Percentiles rank a stretch among this genome's conserved stretches.
Evolutionary conservation across 2,329 filamentous ascomycete genomes (phyloP).

Genomic region (Juglanconis oblonga): DNA sequence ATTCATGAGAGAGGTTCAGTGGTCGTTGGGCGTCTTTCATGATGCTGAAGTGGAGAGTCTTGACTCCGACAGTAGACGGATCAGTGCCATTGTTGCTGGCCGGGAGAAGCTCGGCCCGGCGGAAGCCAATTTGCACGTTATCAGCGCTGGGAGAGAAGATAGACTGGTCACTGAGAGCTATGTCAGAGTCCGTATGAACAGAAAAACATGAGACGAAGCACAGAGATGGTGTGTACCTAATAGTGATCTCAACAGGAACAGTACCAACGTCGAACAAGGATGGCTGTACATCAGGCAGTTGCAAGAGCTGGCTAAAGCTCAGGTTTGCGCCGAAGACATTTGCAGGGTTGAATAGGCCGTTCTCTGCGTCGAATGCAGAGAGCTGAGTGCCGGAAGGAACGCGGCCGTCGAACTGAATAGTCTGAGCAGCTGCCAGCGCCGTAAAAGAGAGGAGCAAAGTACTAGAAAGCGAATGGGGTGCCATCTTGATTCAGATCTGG

Average conservation of each 20-base stretch:
- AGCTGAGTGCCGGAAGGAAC: conserved; percentile 35
- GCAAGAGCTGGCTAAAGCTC: conserved; percentile 47
- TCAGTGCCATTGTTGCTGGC: conserved; percentile 49
- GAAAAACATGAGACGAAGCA: background rate
- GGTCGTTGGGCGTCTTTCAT: conserved; percentile 48
- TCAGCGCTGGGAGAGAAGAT: conserved; percentile 52
- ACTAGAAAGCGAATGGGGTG: conserved; percentile 3
- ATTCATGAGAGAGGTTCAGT: conserved; percentile 60
- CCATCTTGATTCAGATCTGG: conserved; percentile 5
- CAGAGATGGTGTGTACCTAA: conserved; percentile 31
- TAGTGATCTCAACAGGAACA: conserved; percentile 50
- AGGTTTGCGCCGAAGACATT: conserved; percentile 53
- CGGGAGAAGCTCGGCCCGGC: conserved; percentile 56
- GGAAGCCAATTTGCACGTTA: conserved; percentile 56
- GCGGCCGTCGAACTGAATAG: conserved; percentile 45
- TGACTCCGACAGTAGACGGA: conserved; percentile 49
- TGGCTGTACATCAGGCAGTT: conserved; percentile 38
- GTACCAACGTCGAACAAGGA: conserved; percentile 45
- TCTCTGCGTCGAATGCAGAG: conserved; percentile 38
- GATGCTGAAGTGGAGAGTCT: conserved; percentile 61
- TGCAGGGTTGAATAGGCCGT: conserved; percentile 46
- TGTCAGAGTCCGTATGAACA: background rate
- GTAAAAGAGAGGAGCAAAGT: conserved; percentile 1
- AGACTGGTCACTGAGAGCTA: conserved; percentile 42
- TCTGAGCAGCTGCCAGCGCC: conserved; percentile 17